phyloP scores from a whole-genome alignment of 805 yeast genomes.

The Alloascoidea hylecoeti region DNA sequence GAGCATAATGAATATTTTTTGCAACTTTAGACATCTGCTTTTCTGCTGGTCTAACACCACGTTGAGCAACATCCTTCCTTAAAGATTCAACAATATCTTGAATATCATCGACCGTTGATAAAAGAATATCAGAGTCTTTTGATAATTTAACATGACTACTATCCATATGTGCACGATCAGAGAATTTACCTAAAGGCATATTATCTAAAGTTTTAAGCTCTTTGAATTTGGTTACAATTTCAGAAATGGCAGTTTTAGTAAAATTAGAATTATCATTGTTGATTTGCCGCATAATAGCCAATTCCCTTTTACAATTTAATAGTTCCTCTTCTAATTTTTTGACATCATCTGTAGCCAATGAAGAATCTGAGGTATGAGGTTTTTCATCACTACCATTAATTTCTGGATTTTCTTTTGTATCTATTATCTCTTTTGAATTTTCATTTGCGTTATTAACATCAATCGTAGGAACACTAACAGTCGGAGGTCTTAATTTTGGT shows the following conservation, averaged over 20 bases:
- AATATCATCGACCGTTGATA: conserved; percentile 77
- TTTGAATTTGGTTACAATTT: not conserved
- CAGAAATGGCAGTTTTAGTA: not conserved
- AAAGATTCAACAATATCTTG: conserved; percentile 86
- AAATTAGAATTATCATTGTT: not conserved
- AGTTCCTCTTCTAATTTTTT: not conserved
- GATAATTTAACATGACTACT: conserved; percentile 61
- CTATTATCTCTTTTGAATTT: not conserved
- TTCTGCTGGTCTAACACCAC: conserved; percentile 73
- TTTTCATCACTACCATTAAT: not conserved
- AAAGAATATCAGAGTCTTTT: conserved; percentile 56
- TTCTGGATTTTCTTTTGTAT: not conserved
- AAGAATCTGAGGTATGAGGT: not conserved
- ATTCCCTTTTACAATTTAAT: not conserved
- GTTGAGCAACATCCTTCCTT: conserved; percentile 79
- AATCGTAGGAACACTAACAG: not conserved
- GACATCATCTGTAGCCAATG: not conserved
- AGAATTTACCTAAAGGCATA: conserved; percentile 11
- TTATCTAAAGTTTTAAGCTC: conserved; percentile 4
- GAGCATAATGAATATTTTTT: conserved; percentile 51
- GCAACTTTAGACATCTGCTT: conserved; percentile 55
- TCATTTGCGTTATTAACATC: not conserved
- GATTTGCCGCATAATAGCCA: conserved; percentile 1
- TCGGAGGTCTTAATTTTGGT: conserved; percentile 5
- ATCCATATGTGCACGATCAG: conserved; percentile 47